Base-by-base conservation (phyloP, 1,284 basidiomycete species). In the Anthracocystis walkeri region DNA sequence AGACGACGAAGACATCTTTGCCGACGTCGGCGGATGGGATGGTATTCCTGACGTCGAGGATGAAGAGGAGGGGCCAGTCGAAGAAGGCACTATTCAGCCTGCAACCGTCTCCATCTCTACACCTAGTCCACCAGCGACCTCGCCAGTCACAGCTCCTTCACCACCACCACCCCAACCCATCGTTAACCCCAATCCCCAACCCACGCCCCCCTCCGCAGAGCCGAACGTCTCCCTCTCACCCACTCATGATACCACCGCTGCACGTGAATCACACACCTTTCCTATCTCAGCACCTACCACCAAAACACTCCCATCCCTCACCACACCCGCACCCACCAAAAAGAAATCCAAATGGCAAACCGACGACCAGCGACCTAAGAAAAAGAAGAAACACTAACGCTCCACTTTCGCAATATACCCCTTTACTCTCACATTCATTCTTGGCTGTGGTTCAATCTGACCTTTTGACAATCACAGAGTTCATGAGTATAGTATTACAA, bases 11-110 rank as follows among this genome's bases (percentile, higher is more conserved):
- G 87, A 89, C 65, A 96, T 96, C 60, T 97, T 97, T 84, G 92
- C 90, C 1, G 94, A 88, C 55, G 93, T 90, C 1, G 93, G 91
- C 8, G 92, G 93, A 45, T 97, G 96, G 84, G 88, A 90, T 56
- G 93, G 91, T 51, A 82, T 89, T 7, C 65, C 59, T 3, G 78
- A 74, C 14, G 16, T 21, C 0, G 77, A 73, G 11, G 76, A 75
- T n/a, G 82, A 79, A 14, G 81, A 78, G 11, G 76, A 75, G n/a
- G n/a, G n/a, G n/a, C n/a, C n/a, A 16, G 67, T 76, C 2, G 81
- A 82, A n/a, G 70, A 81, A 7, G 66, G 55, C 21, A 40, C 58
- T 18, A n/a, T 8, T 23, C 8, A 31, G 20, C 38, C 41, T 29
- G n/a, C 23, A 14, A 10, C 45, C 1, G 12, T n/a, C 25, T 10